phyloP scores from a whole-genome alignment of 2,329 filamentous ascomycete species.

The Epichloe elymi region DNA sequence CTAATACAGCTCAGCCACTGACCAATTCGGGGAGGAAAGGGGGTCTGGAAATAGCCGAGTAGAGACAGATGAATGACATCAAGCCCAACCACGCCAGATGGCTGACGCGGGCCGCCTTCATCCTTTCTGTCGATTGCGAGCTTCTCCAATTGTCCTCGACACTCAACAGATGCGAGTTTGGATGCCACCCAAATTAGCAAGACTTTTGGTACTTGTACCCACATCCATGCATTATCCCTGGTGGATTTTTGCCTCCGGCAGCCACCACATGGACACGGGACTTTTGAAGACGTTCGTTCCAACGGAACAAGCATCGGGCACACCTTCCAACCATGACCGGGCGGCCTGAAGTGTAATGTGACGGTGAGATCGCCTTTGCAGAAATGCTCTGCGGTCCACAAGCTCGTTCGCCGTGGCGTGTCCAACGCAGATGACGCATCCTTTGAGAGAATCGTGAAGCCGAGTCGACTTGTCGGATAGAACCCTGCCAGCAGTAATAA shows the following conservation, averaged over 20 bases:
- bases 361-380: conserved; percentile 6
- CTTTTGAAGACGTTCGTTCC: background rate
- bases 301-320: background rate
- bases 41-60: too few species aligned
- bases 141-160: background rate
- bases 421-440: too few species aligned
- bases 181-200: background rate
- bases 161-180: background rate
- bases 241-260: background rate
- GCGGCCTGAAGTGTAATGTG: background rate
- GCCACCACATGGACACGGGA: background rate
- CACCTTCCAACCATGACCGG: background rate
- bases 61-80: too few species aligned
- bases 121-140: background rate
- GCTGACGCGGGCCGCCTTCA: too few species aligned
- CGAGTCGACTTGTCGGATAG: too few species aligned
- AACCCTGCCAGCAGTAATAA: too few species aligned
- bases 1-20: too few species aligned
- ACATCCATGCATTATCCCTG: background rate
- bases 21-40: too few species aligned
- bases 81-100: too few species aligned
- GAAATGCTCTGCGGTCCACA: conserved; percentile 4
- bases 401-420: background rate
- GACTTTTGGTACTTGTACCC: background rate
- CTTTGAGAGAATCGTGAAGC: too few species aligned